Conservation (phyloP, 331 rosid genomes). For the Malus hybrid region DNA sequence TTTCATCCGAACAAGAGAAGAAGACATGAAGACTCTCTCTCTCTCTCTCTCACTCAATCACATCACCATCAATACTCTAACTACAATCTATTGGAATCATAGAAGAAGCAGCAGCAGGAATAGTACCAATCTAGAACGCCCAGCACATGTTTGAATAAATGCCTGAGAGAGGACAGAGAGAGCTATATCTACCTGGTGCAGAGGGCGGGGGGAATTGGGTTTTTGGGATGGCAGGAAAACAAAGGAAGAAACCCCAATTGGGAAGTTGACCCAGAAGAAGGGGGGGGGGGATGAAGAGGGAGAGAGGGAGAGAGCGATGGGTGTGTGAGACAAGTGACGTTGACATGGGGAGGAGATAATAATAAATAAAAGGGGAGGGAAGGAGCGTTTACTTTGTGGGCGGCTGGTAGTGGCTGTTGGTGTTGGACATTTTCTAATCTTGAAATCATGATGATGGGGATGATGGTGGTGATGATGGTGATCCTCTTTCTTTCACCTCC, state of each 20-base stretch:
- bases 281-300: background rate
- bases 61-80: background rate
- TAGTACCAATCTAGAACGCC: background rate
- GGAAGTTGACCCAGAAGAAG: background rate
- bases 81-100: background rate
- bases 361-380: background rate
- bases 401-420: conserved; percentile 26
- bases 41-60: background rate
- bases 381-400: conserved; percentile 33
- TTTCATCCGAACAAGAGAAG: conserved; percentile 12
- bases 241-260: background rate
- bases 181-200: background rate
- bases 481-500: background rate
- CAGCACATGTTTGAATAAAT: background rate
- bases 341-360: conserved; percentile 1
- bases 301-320: background rate
- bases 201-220: background rate
- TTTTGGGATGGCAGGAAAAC: background rate
- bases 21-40: background rate
- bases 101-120: background rate
- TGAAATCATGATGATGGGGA: conserved; percentile 8
- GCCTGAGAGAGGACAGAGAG: too few species aligned
- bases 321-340: conserved; percentile 1
- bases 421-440: conserved; percentile 15
- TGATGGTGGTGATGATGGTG: conserved; percentile 1